These are phyloP conservation scores for Neurospora sp. DNA, from an alignment of 495 filamentous ascomycete genomes.

Conservation along the genomic window DNA sequence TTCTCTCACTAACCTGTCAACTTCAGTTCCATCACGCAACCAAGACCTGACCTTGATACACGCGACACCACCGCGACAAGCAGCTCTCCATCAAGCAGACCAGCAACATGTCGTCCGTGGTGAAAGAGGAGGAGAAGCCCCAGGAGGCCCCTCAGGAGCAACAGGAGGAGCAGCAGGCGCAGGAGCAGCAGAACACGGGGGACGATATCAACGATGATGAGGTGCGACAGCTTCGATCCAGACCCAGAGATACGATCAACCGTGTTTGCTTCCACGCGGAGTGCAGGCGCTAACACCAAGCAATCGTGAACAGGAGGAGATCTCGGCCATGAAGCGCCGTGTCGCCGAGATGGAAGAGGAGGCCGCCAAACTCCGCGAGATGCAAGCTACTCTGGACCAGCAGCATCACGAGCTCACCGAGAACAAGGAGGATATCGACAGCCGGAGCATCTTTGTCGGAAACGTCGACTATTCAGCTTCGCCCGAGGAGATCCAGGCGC, in stretches of 20 bases:
- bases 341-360: constrained; percentile 99
- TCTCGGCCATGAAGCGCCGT: constrained; percentile 93
- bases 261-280: neutral
- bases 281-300: constrained; percentile 7
- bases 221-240: constrained; percentile 18
- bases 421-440: constrained; percentile 93
- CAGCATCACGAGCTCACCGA: constrained; percentile 74
- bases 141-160: constrained; percentile 9
- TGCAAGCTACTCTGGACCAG: constrained; percentile 85
- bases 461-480: constrained; percentile 98
- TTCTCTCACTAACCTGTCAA: neutral
- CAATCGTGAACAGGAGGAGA: constrained; percentile 54
- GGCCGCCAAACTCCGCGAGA: constrained; percentile 90
- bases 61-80: neutral
- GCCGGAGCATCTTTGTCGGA: constrained; percentile 92
- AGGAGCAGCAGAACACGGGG: constrained; percentile 21
- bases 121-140: constrained; percentile 19
- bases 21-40: neutral
- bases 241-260: neutral
- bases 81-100: neutral
- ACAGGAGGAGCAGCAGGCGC: constrained; percentile 2
- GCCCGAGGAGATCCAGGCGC: constrained; percentile 96
- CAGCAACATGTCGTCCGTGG: constrained; percentile 15
- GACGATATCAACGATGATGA: constrained; percentile 39
- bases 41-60: neutral